Evolutionary conservation across 768 basidiomycete genomes (phyloP), one percentile per base, ranked within the genome.

Genomic region (Cytidiella melzeri): DNA sequence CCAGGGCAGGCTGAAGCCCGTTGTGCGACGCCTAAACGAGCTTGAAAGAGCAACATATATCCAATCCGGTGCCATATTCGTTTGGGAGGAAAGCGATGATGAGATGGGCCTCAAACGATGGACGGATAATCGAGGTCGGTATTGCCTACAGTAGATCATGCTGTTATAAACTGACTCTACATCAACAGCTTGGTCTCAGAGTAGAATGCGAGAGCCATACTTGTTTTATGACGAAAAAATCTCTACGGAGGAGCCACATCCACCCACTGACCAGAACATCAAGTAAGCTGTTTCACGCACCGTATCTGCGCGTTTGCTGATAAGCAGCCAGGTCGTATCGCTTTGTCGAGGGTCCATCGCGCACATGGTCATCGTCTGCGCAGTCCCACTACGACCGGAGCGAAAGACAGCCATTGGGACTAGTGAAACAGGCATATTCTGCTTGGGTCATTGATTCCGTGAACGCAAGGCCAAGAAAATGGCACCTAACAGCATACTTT

Each of bases 341-440:
- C 50, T 81, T 81, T 57, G 77, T 82, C 12, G 77, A 81, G 51
- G 76, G 76, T 12, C 73, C 74, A 28, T 70, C 77, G 44, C 72
- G 75, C 36, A 70, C 69, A 23, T 69, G 69, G 23, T 73, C 72
- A 15, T 69, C 73, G 9, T 78, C 80, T 28, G 76, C 79, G 5
- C 52, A 77, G 53, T 77, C 80, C 21, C 80, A 82, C 63, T 76
- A 75, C 57, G 79, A 79, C 56, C 70, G 79, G 26, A 73, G 74
- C 49, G 70, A 73, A 11, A 71, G 72, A 42, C 74, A 75, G 45
- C 78, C 80, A 43, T 57, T 70, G 11, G 81, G 81, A 19, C 69
- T 85, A 43, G 76, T 84, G 47, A 84, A 84, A 62, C 82, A 83
- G 60, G 80, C 82, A n/a, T 85, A 85, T 61, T 83, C 81, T 15